Conservation (phyloP, 164 flowering plant species). For the Dillenia suffruticosa region DNA sequence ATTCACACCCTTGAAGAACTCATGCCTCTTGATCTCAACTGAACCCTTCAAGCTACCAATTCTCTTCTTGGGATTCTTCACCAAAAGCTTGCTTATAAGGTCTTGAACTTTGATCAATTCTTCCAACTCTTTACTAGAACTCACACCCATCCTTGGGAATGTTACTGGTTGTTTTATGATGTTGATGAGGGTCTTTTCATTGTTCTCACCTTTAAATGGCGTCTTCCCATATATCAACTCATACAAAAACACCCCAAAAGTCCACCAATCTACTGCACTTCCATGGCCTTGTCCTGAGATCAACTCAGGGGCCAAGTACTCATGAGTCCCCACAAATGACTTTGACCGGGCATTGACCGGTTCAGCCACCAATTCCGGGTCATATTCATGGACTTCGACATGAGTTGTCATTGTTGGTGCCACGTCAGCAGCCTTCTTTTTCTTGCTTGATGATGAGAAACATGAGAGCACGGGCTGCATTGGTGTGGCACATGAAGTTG, state of each 20-base stretch:
- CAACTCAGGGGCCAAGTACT: conserved; percentile 90
- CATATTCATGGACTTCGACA: conserved; percentile 14
- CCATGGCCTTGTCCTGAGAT: conserved; percentile 86
- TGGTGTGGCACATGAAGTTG: conserved; percentile 51
- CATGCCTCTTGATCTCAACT: conserved; percentile 78
- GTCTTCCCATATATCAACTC: conserved; percentile 78
- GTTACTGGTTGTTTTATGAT: conserved; percentile 62
- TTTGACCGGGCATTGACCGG: conserved; percentile 65
- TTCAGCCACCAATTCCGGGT: conserved; percentile 64
- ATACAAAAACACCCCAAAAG: conserved; percentile 76
- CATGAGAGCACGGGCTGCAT: conserved; percentile 78
- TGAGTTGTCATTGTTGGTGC: conserved; percentile 9
- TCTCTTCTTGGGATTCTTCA: conserved; percentile 83
- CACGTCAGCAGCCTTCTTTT: conserved; percentile 6
- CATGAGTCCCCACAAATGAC: conserved; percentile 94
- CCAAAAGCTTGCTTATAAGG: conserved; percentile 54
- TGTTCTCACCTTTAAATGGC: conserved; percentile 83
- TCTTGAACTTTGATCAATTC: conserved; percentile 67
- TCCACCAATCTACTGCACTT: conserved; percentile 93
- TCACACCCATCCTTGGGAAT: conserved; percentile 50
- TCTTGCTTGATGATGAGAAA: conserved; percentile 30
- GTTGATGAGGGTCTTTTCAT: conserved; percentile 73
- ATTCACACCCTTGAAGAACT: conserved; percentile 80
- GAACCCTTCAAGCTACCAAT: conserved; percentile 73
- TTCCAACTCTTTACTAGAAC: conserved; percentile 44